These are phyloP conservation scores for Aureobasidium subglaciale DNA, from an alignment of 2,329 filamentous ascomycete species.

Conservation along the genomic window DNA sequence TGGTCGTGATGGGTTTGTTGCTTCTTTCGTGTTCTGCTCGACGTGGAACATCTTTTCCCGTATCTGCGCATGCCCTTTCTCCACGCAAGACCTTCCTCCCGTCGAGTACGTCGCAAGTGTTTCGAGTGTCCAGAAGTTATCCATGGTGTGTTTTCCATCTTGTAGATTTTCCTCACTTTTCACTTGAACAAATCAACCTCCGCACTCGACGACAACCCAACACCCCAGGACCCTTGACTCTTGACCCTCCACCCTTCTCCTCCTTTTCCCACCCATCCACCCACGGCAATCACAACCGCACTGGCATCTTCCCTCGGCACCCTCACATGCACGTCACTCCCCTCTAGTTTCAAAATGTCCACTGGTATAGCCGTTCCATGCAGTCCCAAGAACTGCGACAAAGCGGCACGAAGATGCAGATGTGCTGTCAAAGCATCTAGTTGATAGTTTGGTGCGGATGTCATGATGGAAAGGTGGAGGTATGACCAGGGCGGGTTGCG, in stretches of 20 bases:
- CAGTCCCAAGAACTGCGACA: slow-evolving; percentile 63
- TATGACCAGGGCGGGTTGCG: slow-evolving; percentile 35
- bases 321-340: slow-evolving; percentile 55
- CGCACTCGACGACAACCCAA: slow-evolving; percentile 45
- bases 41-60: too few relatives aligned
- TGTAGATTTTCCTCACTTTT: too few relatives aligned
- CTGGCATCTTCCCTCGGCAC: slow-evolving; percentile 55
- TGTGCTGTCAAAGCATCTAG: slow-evolving; percentile 58
- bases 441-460: slow-evolving; percentile 8
- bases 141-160: too few relatives aligned
- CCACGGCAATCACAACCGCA: slow-evolving; percentile 56
- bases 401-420: slow-evolving; percentile 55
- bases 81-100: too few relatives aligned
- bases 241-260: slow-evolving; percentile 43
- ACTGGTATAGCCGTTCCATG: slow-evolving; percentile 60
- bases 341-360: slow-evolving; percentile 60
- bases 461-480: slow-evolving; percentile 34
- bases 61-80: too few relatives aligned
- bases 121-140: too few relatives aligned
- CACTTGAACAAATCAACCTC: slow-evolving; percentile 43
- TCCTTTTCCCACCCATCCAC: slow-evolving; percentile 53
- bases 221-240: slow-evolving; percentile 59
- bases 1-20: too few relatives aligned
- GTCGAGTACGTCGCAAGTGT: too few relatives aligned
- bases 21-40: too few relatives aligned